Evolutionary conservation across 2,329 filamentous ascomycete species (phyloP), one percentile per base, ranked within the genome.

Genomic region (Penicillium fuscoglaucum): DNA sequence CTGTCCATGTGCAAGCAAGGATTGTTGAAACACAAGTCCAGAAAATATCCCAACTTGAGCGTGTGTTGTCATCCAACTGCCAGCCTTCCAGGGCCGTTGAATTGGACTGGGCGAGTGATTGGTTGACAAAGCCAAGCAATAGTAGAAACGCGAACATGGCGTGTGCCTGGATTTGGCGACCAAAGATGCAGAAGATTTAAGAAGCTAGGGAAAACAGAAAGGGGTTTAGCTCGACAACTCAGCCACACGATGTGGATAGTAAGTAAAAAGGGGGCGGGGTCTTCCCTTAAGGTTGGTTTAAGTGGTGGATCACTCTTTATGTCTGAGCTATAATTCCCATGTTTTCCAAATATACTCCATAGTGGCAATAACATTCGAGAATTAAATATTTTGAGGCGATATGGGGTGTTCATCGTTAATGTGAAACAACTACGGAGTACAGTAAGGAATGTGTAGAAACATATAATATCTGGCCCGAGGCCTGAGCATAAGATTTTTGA

Each of bases 1-100:
- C 28, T 10, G 64, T 61, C 57, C 60, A 66, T 21, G 55, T 65
- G 26, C 65, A 64, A 21, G 62, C 61, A 51, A 65, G 43, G 4
- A 66, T 63, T 43, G 53, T 58, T 10, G 57, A 53, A 12, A 64
- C 40, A 46, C 61, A 64, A 17, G 57, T 41, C 65, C 62, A 62
- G 17, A 66, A 17, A 29, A 67, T 66, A 17, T 61, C 63, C 59
- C 57, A 64, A 28, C 45, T 53, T 24, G 59, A 62, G 13, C 61
- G 57, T 26, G 39, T 46, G 24, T 52, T 55, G 17, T 46, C 60
- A 35, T 59, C 53, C 5, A 62, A 44, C 31, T 62, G 55, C 60
- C 58, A 62, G 33, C 55, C 37, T 24, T 53, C 37, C n/a, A 57
- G 40, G 37, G 60, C 50, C n/a, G 44, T 57, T 8, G 47, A 58